Evolutionary conservation across 345 rosid genomes (phyloP).

Genomic region (Erodium maritimum): DNA sequence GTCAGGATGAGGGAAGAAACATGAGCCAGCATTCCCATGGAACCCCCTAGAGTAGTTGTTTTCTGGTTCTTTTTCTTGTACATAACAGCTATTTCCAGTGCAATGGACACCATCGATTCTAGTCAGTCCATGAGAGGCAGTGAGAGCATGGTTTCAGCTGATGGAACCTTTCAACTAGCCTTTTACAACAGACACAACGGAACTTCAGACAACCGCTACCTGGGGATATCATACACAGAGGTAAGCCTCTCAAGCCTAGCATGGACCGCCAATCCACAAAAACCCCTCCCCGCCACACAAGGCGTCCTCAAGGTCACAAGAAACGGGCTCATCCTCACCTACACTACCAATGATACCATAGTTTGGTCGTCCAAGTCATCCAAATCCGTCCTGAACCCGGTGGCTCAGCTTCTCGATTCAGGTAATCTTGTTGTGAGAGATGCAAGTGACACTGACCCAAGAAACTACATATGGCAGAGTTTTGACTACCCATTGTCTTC

Average conservation of each 20-base stretch:
- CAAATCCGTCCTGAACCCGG: constrained; percentile 13
- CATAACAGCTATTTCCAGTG: not conserved
- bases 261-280: constrained; percentile 41
- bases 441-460: not conserved
- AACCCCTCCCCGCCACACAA: constrained; percentile 20
- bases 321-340: constrained; percentile 17
- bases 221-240: constrained; percentile 36
- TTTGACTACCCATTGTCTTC: constrained; percentile 38
- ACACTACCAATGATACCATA: constrained; percentile 2
- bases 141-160: constrained; percentile 17
- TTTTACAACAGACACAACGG: constrained; percentile 16
- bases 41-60: not conserved
- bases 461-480: constrained; percentile 41
- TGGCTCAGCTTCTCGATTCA: constrained; percentile 30
- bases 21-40: not conserved
- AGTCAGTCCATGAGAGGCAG: constrained; percentile 15
- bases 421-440: constrained; percentile 36
- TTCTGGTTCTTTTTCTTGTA: not conserved
- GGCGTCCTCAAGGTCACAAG: constrained; percentile 15
- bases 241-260: constrained; percentile 12
- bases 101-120: constrained; percentile 10
- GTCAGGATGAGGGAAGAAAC: not conserved
- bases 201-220: constrained; percentile 14
- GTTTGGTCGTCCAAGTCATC: constrained; percentile 32
- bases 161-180: constrained; percentile 19